Conservation (phyloP, 2,329 filamentous ascomycete species). For the Fusarium mangiferae region DNA sequence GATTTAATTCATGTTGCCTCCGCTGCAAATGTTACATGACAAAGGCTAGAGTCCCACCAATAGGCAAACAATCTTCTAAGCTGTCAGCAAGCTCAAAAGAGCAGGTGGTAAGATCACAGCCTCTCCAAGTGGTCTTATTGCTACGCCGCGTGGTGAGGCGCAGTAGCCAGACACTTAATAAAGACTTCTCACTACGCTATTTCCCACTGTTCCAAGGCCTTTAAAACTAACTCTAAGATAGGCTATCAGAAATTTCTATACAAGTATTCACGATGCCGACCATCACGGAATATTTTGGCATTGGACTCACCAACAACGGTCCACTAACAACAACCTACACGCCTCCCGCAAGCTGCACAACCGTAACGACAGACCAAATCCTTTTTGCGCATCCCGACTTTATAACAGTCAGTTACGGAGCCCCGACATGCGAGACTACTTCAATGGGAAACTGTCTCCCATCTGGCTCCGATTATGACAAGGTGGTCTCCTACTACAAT, state of each 20-base stretch:
- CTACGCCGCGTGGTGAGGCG: background rate
- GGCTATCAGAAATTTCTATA: accelerated
- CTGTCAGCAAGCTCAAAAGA: no score
- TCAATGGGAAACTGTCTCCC: background rate
- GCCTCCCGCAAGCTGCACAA: slow-evolving; percentile 37
- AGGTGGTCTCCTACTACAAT: background rate
- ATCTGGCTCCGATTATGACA: background rate
- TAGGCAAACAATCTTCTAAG: accelerated
- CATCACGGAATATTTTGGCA: slow-evolving; percentile 31
- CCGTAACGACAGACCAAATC: background rate
- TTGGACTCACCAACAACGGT: slow-evolving; percentile 42
- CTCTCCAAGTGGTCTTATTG: background rate
- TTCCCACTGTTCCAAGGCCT: accelerated
- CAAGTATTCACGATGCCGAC: slow-evolving; percentile 44
- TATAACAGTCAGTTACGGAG: background rate
- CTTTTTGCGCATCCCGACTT: background rate
- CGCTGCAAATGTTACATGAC: background rate
- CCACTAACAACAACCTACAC: slow-evolving; percentile 46
- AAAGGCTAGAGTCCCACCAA: no score
- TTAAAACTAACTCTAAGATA: no score
- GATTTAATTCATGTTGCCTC: background rate
- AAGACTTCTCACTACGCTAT: accelerated
- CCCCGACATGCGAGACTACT: accelerated
- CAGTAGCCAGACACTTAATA: no score
- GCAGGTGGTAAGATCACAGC: background rate